A percentile compares a stretch with the other conserved stretches of the same genome.
These are phyloP conservation scores for Trypanosoma congolense DNA, from an alignment of 208 protist species.

Conservation along the genomic window DNA sequence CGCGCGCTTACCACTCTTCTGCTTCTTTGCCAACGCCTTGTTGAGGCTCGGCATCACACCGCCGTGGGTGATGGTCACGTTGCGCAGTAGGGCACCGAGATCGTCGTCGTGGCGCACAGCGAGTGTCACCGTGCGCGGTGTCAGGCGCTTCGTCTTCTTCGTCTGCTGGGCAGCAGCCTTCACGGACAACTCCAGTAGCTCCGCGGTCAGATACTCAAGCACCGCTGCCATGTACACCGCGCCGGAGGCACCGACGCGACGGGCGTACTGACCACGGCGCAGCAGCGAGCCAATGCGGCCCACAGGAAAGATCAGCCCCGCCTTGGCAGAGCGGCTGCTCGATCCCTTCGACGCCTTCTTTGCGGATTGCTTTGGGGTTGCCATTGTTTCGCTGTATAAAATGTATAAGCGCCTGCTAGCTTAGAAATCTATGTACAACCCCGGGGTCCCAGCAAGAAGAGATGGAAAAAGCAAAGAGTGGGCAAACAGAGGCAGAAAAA, in stretches of 20 bases:
- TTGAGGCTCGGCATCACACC: constrained; percentile 80
- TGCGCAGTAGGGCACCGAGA: constrained; percentile 50
- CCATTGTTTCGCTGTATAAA: constrained; percentile 23
- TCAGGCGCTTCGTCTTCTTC: constrained; percentile 70
- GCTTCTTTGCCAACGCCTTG: constrained; percentile 78
- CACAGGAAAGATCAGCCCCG: constrained; percentile 98
- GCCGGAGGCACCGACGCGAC: constrained; percentile 95
- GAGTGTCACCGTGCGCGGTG: constrained; percentile 65
- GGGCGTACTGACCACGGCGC: constrained; percentile 93
- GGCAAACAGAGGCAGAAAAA: constrained; percentile 1
- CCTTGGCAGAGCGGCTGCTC: constrained; percentile 89
- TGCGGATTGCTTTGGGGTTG: constrained; percentile 45
- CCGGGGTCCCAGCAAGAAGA: not conserved
- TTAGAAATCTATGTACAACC: not conserved
- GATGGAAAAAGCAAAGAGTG: not conserved
- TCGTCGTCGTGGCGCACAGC: constrained; percentile 82
- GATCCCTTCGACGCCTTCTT: constrained; percentile 77
- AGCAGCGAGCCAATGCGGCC: constrained; percentile 96
- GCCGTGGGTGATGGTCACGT: constrained; percentile 74
- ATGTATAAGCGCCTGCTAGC: not conserved
- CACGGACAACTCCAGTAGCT: constrained; percentile 81
- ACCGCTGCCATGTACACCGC: constrained; percentile 99
- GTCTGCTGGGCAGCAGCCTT: constrained; percentile 64
- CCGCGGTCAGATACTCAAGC: constrained; percentile 96
- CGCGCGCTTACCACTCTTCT: constrained; percentile 60